phyloP scores from a whole-genome alignment of 345 rosid genomes.

The Ricinus communis region DNA sequence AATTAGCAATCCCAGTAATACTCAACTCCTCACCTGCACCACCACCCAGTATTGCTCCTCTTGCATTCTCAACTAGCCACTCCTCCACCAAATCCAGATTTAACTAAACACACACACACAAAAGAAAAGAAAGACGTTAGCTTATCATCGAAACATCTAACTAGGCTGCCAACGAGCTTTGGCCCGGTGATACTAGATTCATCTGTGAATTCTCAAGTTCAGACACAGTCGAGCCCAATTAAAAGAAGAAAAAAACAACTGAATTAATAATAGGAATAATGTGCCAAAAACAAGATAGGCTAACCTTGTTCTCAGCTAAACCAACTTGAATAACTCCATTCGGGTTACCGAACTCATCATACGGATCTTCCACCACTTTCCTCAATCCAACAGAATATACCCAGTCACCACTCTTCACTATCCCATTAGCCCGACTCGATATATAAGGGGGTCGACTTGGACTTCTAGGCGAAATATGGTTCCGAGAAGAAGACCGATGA shows the following conservation, averaged over 20 bases:
- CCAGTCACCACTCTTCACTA: slow-evolving; percentile 54
- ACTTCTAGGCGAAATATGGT: slow-evolving; percentile 64
- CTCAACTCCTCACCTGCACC: slow-evolving; percentile 35
- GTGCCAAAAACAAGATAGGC: neutral
- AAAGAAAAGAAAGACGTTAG: neutral
- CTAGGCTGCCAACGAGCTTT: too few relatives aligned
- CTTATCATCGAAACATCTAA: neutral
- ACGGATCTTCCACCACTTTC: slow-evolving; percentile 65
- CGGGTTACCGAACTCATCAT: slow-evolving; percentile 61
- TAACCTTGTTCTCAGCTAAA: slow-evolving; percentile 60
- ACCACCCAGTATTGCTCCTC: slow-evolving; percentile 43
- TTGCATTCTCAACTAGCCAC: slow-evolving; percentile 61
- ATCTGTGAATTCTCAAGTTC: too few relatives aligned
- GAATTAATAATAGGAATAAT: neutral
- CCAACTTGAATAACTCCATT: slow-evolving; percentile 81
- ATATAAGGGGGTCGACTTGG: slow-evolving; percentile 54
- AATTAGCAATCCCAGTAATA: slow-evolving; percentile 61
- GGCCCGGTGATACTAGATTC: too few relatives aligned
- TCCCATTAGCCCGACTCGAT: slow-evolving; percentile 51
- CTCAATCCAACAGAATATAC: slow-evolving; percentile 51
- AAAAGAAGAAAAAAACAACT: slow-evolving; percentile 4
- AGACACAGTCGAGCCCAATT: too few relatives aligned
- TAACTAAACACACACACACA: slow-evolving; percentile 36
- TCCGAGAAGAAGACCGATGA: slow-evolving; percentile 60
- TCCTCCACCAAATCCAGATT: slow-evolving; percentile 55